These are phyloP conservation scores for Fusarium cicatricum DNA, from an alignment of 2,329 filamentous ascomycete species.

Conservation along the genomic window DNA sequence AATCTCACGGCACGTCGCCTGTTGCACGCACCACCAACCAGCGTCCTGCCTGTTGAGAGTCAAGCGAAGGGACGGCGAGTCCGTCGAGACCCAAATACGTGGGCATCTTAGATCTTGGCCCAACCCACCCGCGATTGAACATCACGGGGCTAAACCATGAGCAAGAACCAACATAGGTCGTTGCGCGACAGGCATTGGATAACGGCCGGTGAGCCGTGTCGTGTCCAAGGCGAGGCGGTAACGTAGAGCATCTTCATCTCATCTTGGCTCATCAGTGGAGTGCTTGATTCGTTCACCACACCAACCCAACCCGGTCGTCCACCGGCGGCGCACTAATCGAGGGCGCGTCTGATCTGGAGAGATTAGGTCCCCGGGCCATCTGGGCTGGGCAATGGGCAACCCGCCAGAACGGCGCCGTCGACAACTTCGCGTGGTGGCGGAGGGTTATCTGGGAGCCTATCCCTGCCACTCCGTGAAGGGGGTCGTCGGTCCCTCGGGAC, in stretches of 20 bases:
- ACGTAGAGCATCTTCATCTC: conserved; percentile 26
- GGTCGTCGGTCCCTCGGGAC: neutral
- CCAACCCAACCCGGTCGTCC: conserved; percentile 4
- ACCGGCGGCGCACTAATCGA: conserved; percentile 40
- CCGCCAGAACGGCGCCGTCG: conserved; percentile 38
- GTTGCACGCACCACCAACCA: conserved; percentile 4
- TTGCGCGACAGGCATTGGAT: conserved; percentile 10
- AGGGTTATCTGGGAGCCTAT: conserved; percentile 12
- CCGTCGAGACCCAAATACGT: conserved; percentile 12
- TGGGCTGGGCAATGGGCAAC: conserved; percentile 28
- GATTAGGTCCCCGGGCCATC: conserved; percentile 42
- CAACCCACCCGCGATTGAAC: conserved; percentile 11
- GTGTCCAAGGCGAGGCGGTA: neutral
- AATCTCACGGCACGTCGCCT: neutral
- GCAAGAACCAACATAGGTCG: neutral
- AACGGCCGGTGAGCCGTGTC: neutral
- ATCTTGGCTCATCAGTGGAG: conserved; percentile 22
- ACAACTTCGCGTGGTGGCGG: conserved; percentile 40
- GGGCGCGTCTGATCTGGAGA: conserved; percentile 41
- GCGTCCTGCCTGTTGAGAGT: conserved; percentile 1
- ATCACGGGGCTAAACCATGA: conserved; percentile 17
- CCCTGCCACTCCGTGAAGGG: conserved; percentile 20
- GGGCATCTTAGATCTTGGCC: conserved; percentile 13
- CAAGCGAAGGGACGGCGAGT: neutral
- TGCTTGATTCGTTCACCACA: too few species aligned